Conservation (phyloP, 2,329 filamentous ascomycete genomes). For the Septoria petroselini region DNA sequence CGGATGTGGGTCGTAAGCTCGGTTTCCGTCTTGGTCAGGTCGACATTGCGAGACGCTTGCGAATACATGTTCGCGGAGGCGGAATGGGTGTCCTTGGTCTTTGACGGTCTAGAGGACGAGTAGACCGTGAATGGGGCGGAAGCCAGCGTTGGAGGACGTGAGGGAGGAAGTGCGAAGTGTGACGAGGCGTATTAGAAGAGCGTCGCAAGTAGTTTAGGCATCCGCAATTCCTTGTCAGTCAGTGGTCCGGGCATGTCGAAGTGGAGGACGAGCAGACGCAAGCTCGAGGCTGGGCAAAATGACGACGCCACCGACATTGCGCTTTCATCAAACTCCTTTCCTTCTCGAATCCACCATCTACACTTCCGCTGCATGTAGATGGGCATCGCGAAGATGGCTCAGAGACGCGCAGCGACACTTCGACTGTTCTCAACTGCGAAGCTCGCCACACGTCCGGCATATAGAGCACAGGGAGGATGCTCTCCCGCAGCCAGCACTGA, state of each 20-base stretch:
- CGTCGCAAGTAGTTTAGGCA: conserved; percentile 19
- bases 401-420: too few relatives aligned
- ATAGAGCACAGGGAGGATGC: too few relatives aligned
- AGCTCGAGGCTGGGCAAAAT: conserved; percentile 9
- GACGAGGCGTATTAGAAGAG: conserved; percentile 1
- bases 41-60: conserved; percentile 53
- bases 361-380: too few relatives aligned
- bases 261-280: conserved; percentile 5
- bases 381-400: too few relatives aligned
- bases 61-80: conserved; percentile 36
- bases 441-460: too few relatives aligned
- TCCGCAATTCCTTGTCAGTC: conserved; percentile 14
- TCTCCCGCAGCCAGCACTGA: too few relatives aligned
- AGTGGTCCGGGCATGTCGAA: conserved; percentile 5
- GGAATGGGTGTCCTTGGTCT: conserved; percentile 9
- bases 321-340: not conserved
- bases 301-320: not conserved
- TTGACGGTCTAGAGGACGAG: conserved; percentile 11
- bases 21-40: conserved; percentile 64
- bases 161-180: not conserved
- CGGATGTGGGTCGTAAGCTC: conserved; percentile 65
- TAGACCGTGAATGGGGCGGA: conserved; percentile 25
- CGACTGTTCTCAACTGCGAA: too few relatives aligned
- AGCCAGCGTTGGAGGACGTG: conserved; percentile 4
- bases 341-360: too few relatives aligned